Base-by-base conservation (phyloP, 2,329 filamentous ascomycete genomes). In the Xylariaceae sp. region DNA sequence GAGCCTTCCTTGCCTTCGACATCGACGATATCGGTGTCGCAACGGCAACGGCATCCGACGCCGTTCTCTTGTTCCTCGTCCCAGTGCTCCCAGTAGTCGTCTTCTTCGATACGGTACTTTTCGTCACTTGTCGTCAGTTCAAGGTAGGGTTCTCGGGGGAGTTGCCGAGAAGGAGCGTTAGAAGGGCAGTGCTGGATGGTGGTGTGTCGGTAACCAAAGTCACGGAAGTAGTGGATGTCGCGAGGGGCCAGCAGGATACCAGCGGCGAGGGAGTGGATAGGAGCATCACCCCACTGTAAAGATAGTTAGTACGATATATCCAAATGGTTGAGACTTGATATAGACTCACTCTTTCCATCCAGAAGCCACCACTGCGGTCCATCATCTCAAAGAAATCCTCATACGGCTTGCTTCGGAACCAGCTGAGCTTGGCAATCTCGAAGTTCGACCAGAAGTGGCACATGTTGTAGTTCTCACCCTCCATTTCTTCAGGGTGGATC, bases 381-480 rank as follows among this genome's bases (percentile, higher is more conserved):
- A 99, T 97, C 88, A 96, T 95, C 70, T 97, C 82, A 75, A 99
- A 99, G 75, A 99, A 99, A 66, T 97, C 94, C 68, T 96, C 89
- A 73, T 99, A 99, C 72, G 92, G 89, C 77, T 96, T 93, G 79
- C 92, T 97, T 68, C 94, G 86, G 83, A 97, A 97, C 86, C 92
- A 99, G 77, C 90, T 88, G 62, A 99, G 83, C 61, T 87, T 86
- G 11, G 94, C 94, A 77, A 99, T 99, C 76, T 99, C 94, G 67
- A 99, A 99, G 75, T 99, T 99, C 74, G 92, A 96, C 94, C 94
- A 99, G 80, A 97, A 99, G 79, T 99, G 94, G 74, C 94, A 99
- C 94, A 99, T 99, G 78, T 99, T 99, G 81, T 99, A 99, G 69
- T 87, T 90, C 74, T 99, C 94, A 64, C 92, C 91, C 73, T 97